phyloP scores from a whole-genome alignment of 257 asterid genomes.

The Plantago major region DNA sequence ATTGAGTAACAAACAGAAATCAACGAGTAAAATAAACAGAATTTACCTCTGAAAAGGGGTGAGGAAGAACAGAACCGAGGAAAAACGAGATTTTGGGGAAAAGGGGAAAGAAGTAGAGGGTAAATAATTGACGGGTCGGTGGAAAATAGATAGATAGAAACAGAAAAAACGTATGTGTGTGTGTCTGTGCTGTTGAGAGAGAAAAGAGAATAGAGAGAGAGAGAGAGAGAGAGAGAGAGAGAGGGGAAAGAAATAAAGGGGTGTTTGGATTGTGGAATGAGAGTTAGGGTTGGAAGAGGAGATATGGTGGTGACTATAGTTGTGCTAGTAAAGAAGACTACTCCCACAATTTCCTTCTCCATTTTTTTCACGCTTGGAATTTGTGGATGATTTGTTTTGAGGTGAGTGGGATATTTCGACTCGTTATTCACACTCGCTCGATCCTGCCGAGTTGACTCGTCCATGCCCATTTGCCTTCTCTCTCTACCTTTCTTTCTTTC shows the following conservation, averaged over 20 bases:
- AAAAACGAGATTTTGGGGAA: background rate
- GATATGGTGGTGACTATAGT: constrained; percentile 30
- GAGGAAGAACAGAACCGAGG: constrained; percentile 4
- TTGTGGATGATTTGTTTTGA: constrained; percentile 23
- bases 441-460: constrained; percentile 39
- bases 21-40: constrained; percentile 3
- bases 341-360: constrained; percentile 71
- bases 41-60: constrained; percentile 25
- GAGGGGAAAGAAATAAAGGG: constrained; percentile 17
- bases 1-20: background rate
- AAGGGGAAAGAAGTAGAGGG: constrained; percentile 5
- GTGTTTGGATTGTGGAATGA: constrained; percentile 23
- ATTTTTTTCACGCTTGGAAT: constrained; percentile 46
- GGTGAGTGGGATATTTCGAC: constrained; percentile 14
- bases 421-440: constrained; percentile 24
- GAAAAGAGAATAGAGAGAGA: background rate
- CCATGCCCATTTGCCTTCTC: constrained; percentile 7
- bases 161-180: constrained; percentile 5
- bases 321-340: constrained; percentile 45
- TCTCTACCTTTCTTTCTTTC: background rate
- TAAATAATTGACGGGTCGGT: constrained; percentile 28
- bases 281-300: constrained; percentile 45
- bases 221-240: constrained; percentile 18
- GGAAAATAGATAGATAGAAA: constrained; percentile 18
- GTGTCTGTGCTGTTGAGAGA: too few relatives aligned